These are phyloP conservation scores for Agrostemma githago DNA, from an alignment of 148 eudicot genomes.

Conservation along the genomic window DNA sequence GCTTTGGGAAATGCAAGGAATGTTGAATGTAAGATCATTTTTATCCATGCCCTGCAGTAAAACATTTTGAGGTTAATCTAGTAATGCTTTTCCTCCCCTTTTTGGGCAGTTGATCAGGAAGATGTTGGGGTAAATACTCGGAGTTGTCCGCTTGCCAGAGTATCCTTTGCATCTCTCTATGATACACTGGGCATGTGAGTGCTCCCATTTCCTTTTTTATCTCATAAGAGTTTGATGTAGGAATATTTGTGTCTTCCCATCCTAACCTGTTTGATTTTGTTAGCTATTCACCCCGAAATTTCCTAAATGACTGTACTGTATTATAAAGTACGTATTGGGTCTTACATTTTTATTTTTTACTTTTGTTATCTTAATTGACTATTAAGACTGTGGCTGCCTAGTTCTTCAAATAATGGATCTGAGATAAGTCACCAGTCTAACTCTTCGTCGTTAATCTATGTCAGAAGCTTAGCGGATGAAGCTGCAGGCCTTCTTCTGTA, in stretches of 20 bases:
- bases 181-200: slow-evolving; percentile 96
- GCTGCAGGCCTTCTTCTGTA: slow-evolving; percentile 71
- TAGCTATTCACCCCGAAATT: not conserved
- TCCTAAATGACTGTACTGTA: not conserved
- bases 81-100: slow-evolving; percentile 8
- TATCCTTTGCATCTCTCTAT: slow-evolving; percentile 83
- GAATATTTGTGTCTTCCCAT: not conserved
- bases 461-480: slow-evolving; percentile 81
- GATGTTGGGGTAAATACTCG: slow-evolving; percentile 80
- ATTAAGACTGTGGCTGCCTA: not conserved
- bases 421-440: not conserved
- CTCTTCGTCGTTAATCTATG: slow-evolving; percentile 1
- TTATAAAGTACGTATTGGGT: not conserved
- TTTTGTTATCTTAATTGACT: not conserved
- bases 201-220: not conserved
- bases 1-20: slow-evolving; percentile 75
- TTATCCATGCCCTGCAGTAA: slow-evolving; percentile 2
- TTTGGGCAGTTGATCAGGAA: slow-evolving; percentile 69
- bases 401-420: not conserved
- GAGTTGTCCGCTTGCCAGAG: slow-evolving; percentile 58
- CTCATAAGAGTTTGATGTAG: not conserved
- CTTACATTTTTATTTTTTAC: not conserved
- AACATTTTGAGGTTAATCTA: slow-evolving; percentile 13
- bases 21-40: slow-evolving; percentile 56
- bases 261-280: not conserved